Base-by-base conservation (phyloP, 345 rosid species). In the Eucalyptus regnans region DNA sequence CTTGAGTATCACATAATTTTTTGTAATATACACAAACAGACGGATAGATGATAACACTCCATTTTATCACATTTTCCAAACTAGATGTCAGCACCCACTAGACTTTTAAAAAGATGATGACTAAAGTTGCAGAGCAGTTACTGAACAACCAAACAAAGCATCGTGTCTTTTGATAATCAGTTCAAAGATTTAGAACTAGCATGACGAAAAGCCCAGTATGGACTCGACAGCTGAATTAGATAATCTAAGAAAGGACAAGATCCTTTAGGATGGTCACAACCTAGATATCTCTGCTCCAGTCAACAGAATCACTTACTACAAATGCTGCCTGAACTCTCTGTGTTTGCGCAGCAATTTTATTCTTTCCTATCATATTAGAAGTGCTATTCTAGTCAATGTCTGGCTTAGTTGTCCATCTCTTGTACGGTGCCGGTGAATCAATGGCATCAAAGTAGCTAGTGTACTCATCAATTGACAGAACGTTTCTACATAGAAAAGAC, bases 281-380 rank as follows among this genome's bases (percentile, higher is more conserved):
- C 99, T 97, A 96, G 87, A 94, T 92, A 93, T 97, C 98, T 90
- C 97, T 92, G 94, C 99, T 95, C 98, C 98, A 94, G 90, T 97
- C 98, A 89, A 96, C 95, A 86, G 97, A 90, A 92, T 97, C 99
- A 90, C 98, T 97, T 80, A 94, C 95, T 33, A 97, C 76, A 92
- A 97, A 96, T 43, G 96, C 96, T 88, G 98, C 99, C 92, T 93
- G 93, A 89, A 96, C 97, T 94, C 95, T 94, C 29, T 92, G 89
- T 50, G 95, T 92, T 76, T 56, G 50, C 43, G 93, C 88, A 50
- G 13, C 64, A 76, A 86, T 84, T 20, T 50, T 83, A 87, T 88
- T 91, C 31, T 88, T 71, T 54, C 83, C 81, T 89, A 52, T 89
- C 89, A 87, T 91, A 54, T 86, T 86, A 5, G 44, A 50, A 64